Evolutionary conservation across 1,139 yeast genomes (phyloP).

Genomic region (Yamadazyma blattariae): DNA sequence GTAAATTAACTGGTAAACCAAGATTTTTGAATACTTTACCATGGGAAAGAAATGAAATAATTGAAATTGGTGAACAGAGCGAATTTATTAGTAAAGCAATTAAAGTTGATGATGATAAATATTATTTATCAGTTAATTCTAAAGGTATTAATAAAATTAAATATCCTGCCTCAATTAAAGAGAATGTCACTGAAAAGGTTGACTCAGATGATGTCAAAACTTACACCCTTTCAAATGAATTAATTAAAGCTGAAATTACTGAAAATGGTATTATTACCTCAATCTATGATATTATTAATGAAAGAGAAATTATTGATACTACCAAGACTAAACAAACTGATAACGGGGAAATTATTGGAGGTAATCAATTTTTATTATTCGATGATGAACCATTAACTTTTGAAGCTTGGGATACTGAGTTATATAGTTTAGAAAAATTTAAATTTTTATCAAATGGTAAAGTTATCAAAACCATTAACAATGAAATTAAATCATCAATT

Average conservation of each 20-base stretch:
- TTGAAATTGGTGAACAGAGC: slow-evolving; percentile 24
- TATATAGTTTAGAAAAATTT: slow-evolving; percentile 73
- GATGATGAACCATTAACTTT: slow-evolving; percentile 87
- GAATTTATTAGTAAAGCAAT: slow-evolving; percentile 7
- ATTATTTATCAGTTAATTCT: slow-evolving; percentile 11
- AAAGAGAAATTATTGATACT: slow-evolving; percentile 66
- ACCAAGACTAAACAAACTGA: slow-evolving; percentile 44
- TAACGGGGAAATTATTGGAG: slow-evolving; percentile 41
- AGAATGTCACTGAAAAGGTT: slow-evolving; percentile 20
- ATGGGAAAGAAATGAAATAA: slow-evolving; percentile 61
- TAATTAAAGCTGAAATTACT: slow-evolving; percentile 55
- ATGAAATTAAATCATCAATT: slow-evolving; percentile 61
- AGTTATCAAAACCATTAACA: slow-evolving; percentile 50
- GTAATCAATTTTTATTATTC: slow-evolving; percentile 74
- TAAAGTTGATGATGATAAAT: slow-evolving; percentile 7
- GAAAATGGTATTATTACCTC: slow-evolving; percentile 64
- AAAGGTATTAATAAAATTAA: slow-evolving; percentile 18
- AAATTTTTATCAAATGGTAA: slow-evolving; percentile 43
- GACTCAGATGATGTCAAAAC: slow-evolving; percentile 32
- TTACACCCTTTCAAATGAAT: slow-evolving; percentile 57
- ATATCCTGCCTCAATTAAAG: slow-evolving; percentile 40
- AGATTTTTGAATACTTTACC: slow-evolving; percentile 56
- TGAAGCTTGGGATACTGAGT: slow-evolving; percentile 98
- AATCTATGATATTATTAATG: slow-evolving; percentile 57
- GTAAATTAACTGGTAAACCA: slow-evolving; percentile 14